Evolutionary conservation across 2,329 filamentous ascomycete genomes (phyloP), one percentile per base, ranked within the genome.

Genomic region (Shiraia bambusicola): DNA sequence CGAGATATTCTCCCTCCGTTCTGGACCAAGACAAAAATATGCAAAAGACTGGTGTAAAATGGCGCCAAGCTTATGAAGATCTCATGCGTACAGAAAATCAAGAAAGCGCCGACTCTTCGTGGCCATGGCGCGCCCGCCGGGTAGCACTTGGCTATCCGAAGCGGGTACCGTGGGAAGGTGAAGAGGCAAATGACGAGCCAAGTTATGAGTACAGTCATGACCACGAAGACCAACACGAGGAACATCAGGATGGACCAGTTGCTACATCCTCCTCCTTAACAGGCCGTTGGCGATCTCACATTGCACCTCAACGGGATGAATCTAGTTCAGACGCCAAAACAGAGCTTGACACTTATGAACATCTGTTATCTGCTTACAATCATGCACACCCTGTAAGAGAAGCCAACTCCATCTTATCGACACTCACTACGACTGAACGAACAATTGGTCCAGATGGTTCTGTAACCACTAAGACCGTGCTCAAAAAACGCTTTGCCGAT

Each of bases 61-160:
- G 79, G 79, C 71, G 76, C 12, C 74, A 76, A 36, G 80, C 80
- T 0, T 83, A 81, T 50, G 79, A 82, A 52, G 80, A 84, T 51
- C 69, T 83, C 8, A 50, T 83, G 12, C 71, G 71, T 34, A 66
- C 77, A 4, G 46, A 58, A 28, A 42, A 50, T 15, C 49, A 54
- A 31, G 35, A 49, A 9, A 8, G 28, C 26, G 19, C 11, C 13
- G 12, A 13, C 16, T 25, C 26, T 8, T n/a, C 8, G 11, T 28
- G 26, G 12, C 25, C 34, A 17, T 28, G 25, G 34, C 33, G n/a
- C 12, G 7, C 19, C 12, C 34, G 34, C n/a, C 14, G 12, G 11
- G 17, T 16, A 9, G 10, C 15, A n/a, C 6, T 29, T 34, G 30
- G 12, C 11, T 52, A 48, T 31, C 47, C 57, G 6, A 49, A 52